phyloP scores from a whole-genome alignment of 441 rosid genomes.

The Jatropha podagrica region DNA sequence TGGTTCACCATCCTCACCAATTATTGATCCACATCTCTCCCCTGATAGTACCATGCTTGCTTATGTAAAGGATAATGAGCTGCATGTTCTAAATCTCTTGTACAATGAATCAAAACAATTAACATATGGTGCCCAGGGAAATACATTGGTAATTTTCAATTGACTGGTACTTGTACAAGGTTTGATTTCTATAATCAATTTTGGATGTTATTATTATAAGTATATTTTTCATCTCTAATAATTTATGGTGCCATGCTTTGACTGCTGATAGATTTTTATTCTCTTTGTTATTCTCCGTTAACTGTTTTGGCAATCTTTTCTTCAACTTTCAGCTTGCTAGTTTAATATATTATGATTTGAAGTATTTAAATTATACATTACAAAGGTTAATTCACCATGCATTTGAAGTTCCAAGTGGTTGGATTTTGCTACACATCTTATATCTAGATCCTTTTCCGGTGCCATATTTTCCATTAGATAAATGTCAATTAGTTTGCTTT shows the following conservation, averaged over 20 bases:
- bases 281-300: slow-evolving; percentile 5
- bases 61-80: slow-evolving; percentile 65
- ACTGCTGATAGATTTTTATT: not conserved
- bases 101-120: slow-evolving; percentile 58
- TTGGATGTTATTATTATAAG: not conserved
- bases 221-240: not conserved
- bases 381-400: not conserved
- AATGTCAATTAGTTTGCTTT: not conserved
- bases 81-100: slow-evolving; percentile 65
- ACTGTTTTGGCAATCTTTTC: not conserved
- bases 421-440: not conserved
- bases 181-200: not conserved
- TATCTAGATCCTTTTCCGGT: not conserved
- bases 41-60: slow-evolving; percentile 86
- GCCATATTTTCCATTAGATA: not conserved
- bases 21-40: slow-evolving; percentile 86
- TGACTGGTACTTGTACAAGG: not conserved
- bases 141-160: slow-evolving; percentile 50
- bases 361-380: not conserved
- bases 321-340: not conserved
- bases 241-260: not conserved
- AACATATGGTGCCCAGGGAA: slow-evolving; percentile 66
- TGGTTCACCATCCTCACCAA: slow-evolving; percentile 53
- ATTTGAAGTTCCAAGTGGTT: not conserved
- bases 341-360: not conserved